These are phyloP conservation scores for Dryas alaskensis DNA, from an alignment of 306 rosid species.

Conservation along the genomic window DNA sequence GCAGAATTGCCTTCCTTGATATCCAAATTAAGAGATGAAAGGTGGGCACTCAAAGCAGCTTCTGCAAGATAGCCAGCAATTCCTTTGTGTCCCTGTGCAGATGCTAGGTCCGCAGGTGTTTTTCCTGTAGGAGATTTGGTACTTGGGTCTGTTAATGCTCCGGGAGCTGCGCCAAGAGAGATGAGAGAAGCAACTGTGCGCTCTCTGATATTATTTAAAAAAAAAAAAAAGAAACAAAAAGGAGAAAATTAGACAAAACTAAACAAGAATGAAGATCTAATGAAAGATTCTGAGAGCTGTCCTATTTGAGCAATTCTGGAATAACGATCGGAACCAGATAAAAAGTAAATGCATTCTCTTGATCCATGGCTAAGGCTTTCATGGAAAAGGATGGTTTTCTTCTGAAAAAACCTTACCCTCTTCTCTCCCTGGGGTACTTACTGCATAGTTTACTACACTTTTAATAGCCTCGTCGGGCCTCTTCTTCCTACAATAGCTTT, in stretches of 20 bases:
- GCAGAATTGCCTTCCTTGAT: conserved; percentile 31
- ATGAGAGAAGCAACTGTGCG: conserved; percentile 69
- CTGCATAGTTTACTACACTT: background rate
- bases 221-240: conserved; percentile 21
- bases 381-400: background rate
- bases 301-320: background rate
- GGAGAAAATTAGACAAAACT: background rate
- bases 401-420: background rate
- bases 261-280: background rate
- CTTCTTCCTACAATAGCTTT: background rate
- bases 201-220: conserved; percentile 49
- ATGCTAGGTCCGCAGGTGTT: conserved; percentile 88
- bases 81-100: conserved; percentile 79
- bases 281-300: background rate
- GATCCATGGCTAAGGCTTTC: background rate
- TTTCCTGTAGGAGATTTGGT: conserved; percentile 58
- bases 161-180: conserved; percentile 78
- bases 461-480: background rate
- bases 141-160: conserved; percentile 69
- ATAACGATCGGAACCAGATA: background rate
- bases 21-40: conserved; percentile 54
- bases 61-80: conserved; percentile 91
- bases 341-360: background rate
- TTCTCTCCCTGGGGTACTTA: background rate
- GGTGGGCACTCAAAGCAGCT: conserved; percentile 53